A percentile compares a stretch with the other conserved stretches of the same genome.
These are phyloP conservation scores for Scopulariopsis brevicaulis DNA, from an alignment of 2,329 filamentous ascomycete genomes.

Conservation along the genomic window DNA sequence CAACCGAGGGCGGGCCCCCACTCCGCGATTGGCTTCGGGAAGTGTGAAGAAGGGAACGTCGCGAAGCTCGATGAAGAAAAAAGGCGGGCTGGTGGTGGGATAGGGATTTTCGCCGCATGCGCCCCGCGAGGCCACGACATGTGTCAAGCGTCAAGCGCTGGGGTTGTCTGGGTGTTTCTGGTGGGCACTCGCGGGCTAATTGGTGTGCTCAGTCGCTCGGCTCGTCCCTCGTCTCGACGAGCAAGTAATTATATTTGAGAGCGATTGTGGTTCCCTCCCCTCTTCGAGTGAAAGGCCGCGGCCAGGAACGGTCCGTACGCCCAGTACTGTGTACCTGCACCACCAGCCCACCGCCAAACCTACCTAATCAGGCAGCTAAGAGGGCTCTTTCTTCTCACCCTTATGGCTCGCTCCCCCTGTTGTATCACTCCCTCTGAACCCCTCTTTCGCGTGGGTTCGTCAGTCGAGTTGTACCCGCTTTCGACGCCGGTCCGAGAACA, in stretches of 20 bases:
- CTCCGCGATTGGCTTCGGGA: background rate
- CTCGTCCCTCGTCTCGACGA: background rate
- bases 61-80: background rate
- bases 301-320: background rate
- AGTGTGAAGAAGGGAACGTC: background rate
- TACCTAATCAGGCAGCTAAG: background rate
- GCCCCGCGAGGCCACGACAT: background rate
- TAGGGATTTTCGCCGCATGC: background rate
- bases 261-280: too few species aligned
- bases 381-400: background rate
- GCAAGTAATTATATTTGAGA: background rate
- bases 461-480: background rate
- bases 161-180: background rate
- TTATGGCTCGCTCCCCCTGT: background rate
- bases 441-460: background rate
- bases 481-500: background rate
- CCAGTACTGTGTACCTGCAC: background rate
- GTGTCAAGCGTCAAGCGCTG: background rate
- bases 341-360: background rate
- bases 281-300: background rate
- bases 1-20: background rate
- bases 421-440: background rate
- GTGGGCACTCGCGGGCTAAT: background rate
- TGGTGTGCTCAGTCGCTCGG: background rate
- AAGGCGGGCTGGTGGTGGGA: background rate